Evolutionary conservation across 768 basidiomycete species (phyloP), one percentile per base, ranked within the genome.

Genomic region (Pleurotus platypus): DNA sequence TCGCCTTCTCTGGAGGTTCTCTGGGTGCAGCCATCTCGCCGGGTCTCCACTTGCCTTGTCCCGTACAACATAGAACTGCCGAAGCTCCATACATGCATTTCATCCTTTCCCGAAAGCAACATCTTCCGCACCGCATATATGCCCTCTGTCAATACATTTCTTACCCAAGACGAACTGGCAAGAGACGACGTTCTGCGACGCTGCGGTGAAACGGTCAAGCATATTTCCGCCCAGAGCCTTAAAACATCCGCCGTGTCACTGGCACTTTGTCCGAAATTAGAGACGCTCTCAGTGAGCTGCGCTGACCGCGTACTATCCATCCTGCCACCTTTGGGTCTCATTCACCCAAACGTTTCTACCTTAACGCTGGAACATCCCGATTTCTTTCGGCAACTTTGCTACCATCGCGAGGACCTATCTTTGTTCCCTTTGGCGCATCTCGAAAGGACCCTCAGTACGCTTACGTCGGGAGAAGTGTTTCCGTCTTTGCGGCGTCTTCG

Each of bases 71-170:
- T 37, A 18, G 20, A 43, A 38, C n/a, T 69, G 26, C 64, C 67
- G 16, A 65, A 61, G 18, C 57, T 69, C 22, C 67, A 64, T 24
- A 61, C 63, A 8, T 46, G 66, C 11, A 57, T 69, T 18, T 60
- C 53, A 16, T 50, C 57, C 26, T 55, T 57, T 26, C 43, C 13
- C 26, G 22, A 55, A 8, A 45, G 27, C 13, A 40, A 18, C 6
- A n/a, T 37, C 20, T 38, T 46, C 30, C 42, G n/a, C 13, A 22
- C 18, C n/a, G 46, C 45, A 35, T 27, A 46, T 15, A 59, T 55
- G 51, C 58, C 58, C 22, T 55, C 53, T n/a, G 15, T 59, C 37
- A 16, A 38, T n/a, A 46, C 58, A 1, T 43, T 54, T 7, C 13
- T 43, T 20, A 35, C 45, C 5, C 24, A 58, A 18, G 35, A 59